Evolutionary conservation across 768 basidiomycete species (phyloP).

Genomic region (Lentinula sp.): DNA sequence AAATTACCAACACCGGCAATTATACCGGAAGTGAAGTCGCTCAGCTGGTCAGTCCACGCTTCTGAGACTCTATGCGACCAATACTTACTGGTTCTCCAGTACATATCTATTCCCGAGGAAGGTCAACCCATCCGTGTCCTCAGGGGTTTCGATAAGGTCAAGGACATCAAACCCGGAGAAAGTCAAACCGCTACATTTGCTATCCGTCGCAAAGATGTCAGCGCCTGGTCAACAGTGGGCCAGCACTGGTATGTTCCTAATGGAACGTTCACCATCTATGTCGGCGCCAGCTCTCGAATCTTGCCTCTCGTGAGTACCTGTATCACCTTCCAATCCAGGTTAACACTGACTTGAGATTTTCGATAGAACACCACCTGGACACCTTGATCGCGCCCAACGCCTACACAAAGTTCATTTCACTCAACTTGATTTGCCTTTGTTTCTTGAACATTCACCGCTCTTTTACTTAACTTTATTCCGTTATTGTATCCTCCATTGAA

Average conservation of each 20-base stretch:
- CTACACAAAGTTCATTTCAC: not conserved
- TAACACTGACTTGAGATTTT: not conserved
- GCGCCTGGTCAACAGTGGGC: constrained; percentile 23
- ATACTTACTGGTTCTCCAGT: not conserved
- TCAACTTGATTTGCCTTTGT: not conserved
- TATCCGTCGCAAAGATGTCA: constrained; percentile 13
- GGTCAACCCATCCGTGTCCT: constrained; percentile 17
- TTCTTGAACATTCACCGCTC: not conserved
- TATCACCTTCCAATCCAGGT: not conserved
- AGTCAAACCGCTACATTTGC: constrained; percentile 3
- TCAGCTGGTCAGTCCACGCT: constrained; percentile 14
- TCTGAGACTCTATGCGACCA: too few relatives aligned
- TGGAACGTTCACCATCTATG: constrained; percentile 24
- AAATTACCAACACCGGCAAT: not conserved
- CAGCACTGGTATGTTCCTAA: constrained; percentile 26
- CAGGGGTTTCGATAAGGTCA: constrained; percentile 18
- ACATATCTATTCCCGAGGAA: constrained; percentile 11
- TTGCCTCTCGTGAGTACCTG: constrained; percentile 3
- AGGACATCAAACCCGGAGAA: not conserved
- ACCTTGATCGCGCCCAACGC: not conserved
- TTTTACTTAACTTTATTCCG: not conserved
- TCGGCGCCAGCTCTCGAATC: constrained; percentile 20
- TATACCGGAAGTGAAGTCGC: constrained; percentile 19
- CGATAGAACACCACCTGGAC: not conserved
- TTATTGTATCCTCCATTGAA: not conserved